Conservation (phyloP, 352 stramenopile genomes). For the Aphanomyces astaci region DNA sequence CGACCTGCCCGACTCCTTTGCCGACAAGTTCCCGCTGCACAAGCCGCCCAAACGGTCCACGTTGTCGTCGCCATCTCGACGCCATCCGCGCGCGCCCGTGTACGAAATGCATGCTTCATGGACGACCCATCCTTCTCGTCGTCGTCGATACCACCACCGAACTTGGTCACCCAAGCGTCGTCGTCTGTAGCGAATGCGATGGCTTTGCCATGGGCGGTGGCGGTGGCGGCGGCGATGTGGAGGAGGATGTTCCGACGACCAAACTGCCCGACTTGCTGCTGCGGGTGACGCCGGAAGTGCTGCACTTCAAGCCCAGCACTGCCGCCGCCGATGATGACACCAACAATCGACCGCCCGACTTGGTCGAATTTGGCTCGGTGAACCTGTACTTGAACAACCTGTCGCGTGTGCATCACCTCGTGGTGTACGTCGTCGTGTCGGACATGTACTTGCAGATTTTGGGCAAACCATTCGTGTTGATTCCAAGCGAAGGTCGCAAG, state of each 20-base stretch:
- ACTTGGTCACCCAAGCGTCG: conserved; percentile 20
- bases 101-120: background rate
- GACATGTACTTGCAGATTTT: background rate
- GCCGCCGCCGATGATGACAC: no score
- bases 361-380: conserved; percentile 31
- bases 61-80: background rate
- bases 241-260: no score
- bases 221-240: background rate
- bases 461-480: conserved; percentile 5
- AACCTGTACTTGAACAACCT: conserved; percentile 79
- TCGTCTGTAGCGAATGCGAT: conserved; percentile 19
- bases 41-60: conserved; percentile 44
- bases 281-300: background rate
- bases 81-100: background rate
- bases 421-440: conserved; percentile 43
- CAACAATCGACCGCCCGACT: background rate
- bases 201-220: background rate
- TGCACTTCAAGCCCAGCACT: conserved; percentile 18
- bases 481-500: background rate
- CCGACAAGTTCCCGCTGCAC: conserved; percentile 52
- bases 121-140: conserved; percentile 32
- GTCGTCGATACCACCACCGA: conserved; percentile 27
- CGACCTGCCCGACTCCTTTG: conserved; percentile 50
- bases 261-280: conserved; percentile 1
- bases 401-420: conserved; percentile 37